Percentiles rank a stretch among this genome's conserved stretches.
Conservation (phyloP, 2,329 filamentous ascomycete genomes). For the Neofusicoccum sp. region DNA sequence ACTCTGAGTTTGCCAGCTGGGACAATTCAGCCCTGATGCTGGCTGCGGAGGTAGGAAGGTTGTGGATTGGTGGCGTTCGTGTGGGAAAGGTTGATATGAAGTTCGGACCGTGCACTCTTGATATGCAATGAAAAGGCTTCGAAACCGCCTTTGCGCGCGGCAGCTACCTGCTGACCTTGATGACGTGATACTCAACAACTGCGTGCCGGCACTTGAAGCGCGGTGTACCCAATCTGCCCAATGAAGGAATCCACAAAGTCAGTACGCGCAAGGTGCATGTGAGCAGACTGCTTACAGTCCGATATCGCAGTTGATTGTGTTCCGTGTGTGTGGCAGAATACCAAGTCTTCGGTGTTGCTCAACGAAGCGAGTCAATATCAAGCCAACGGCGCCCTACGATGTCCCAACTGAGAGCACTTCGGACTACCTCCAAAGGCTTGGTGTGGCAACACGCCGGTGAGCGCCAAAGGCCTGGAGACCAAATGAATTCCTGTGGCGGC, state of each 20-base stretch:
- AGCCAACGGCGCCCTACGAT: not conserved
- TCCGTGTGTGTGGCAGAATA: not conserved
- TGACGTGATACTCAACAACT: not conserved
- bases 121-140: too few relatives aligned
- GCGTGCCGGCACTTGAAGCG: not conserved
- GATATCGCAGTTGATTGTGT: not conserved
- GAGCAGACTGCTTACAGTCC: not conserved
- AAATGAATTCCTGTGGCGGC: not conserved
- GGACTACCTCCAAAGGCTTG: not conserved
- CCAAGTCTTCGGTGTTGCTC: not conserved
- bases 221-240: not conserved
- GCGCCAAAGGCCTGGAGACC: not conserved
- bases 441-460: not conserved
- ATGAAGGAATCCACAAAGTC: not conserved
- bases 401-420: not conserved
- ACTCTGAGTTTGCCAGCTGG: too few relatives aligned
- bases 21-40: too few relatives aligned
- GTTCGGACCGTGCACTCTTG: too few relatives aligned
- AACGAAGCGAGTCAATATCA: not conserved
- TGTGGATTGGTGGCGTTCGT: too few relatives aligned
- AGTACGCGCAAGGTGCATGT: not conserved
- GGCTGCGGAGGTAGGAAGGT: too few relatives aligned
- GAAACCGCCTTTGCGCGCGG: not conserved
- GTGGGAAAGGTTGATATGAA: too few relatives aligned
- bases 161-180: not conserved